Evolutionary conservation across 2,329 filamentous ascomycete species (phyloP).

Genomic region (Immersiporthe knoxdaviesiana): DNA sequence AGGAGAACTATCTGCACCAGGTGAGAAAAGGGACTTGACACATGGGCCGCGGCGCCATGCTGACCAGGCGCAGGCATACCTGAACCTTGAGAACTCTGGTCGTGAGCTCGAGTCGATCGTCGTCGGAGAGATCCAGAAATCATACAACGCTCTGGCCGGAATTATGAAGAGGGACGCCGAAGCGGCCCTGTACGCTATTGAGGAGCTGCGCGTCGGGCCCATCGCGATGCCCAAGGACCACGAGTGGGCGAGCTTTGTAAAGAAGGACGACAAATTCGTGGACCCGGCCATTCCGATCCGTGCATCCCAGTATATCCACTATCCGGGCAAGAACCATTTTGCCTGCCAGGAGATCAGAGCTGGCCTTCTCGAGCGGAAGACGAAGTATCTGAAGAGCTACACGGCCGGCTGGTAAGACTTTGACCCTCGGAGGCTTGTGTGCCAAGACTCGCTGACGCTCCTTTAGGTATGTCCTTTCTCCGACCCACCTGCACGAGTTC

Average conservation of each 20-base stretch:
- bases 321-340: slow-evolving; percentile 86
- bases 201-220: slow-evolving; percentile 81
- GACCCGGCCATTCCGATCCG: slow-evolving; percentile 81
- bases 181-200: slow-evolving; percentile 74
- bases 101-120: slow-evolving; percentile 95
- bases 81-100: slow-evolving; percentile 92
- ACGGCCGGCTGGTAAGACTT: slow-evolving; percentile 86
- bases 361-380: slow-evolving; percentile 93
- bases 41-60: slow-evolving; percentile 14
- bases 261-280: slow-evolving; percentile 81
- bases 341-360: slow-evolving; percentile 82
- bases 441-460: neutral
- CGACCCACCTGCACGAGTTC: slow-evolving; percentile 97
- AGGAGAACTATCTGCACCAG: slow-evolving; percentile 95
- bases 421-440: neutral
- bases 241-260: slow-evolving; percentile 86
- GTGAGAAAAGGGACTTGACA: slow-evolving; percentile 55
- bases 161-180: slow-evolving; percentile 92
- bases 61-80: slow-evolving; percentile 68
- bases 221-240: slow-evolving; percentile 92
- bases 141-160: slow-evolving; percentile 90
- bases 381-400: slow-evolving; percentile 98
- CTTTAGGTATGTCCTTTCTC: slow-evolving; percentile 87
- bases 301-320: slow-evolving; percentile 79
- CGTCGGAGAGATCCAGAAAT: slow-evolving; percentile 96